Conservation (phyloP, 1,284 basidiomycete genomes). For the Pascua sp. region DNA sequence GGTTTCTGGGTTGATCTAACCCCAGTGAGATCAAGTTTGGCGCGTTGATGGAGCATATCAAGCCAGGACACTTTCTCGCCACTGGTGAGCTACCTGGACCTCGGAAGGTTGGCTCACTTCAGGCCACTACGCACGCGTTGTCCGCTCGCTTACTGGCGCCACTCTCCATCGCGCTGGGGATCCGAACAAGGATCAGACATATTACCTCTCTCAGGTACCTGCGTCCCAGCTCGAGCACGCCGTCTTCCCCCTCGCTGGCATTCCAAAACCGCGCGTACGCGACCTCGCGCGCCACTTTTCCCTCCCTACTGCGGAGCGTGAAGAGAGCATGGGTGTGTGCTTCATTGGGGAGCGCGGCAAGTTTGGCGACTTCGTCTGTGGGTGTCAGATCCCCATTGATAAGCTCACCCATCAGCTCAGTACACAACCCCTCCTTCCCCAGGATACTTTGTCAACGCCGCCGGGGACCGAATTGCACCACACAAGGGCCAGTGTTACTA, state of each 20-base stretch:
- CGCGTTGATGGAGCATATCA: constrained; percentile 66
- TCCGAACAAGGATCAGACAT: constrained; percentile 81
- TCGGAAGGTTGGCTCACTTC: neutral
- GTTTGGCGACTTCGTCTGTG: constrained; percentile 74
- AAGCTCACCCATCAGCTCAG: constrained; percentile 55
- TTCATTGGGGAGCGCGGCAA: constrained; percentile 80
- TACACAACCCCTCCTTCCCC: constrained; percentile 69
- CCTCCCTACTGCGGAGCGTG: constrained; percentile 72
- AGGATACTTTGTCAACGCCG: constrained; percentile 59
- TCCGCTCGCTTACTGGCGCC: constrained; percentile 51
- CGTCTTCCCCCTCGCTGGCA: constrained; percentile 71
- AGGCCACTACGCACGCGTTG: constrained; percentile 87
- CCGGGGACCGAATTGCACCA: constrained; percentile 58
- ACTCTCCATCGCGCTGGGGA: constrained; percentile 67
- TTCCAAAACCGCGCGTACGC: constrained; percentile 70
- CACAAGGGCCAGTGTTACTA: constrained; percentile 83
- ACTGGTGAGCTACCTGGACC: constrained; percentile 57
- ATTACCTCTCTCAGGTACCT: constrained; percentile 79
- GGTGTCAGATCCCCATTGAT: constrained; percentile 9
- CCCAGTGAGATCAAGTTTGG: constrained; percentile 92
- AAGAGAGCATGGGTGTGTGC: constrained; percentile 95
- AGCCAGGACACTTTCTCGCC: constrained; percentile 62
- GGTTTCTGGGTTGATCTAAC: neutral
- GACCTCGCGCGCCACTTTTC: constrained; percentile 64
- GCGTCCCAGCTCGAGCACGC: constrained; percentile 60